phyloP scores from a whole-genome alignment of 306 rosid genomes.

The Casuarina cunninghamiana region DNA sequence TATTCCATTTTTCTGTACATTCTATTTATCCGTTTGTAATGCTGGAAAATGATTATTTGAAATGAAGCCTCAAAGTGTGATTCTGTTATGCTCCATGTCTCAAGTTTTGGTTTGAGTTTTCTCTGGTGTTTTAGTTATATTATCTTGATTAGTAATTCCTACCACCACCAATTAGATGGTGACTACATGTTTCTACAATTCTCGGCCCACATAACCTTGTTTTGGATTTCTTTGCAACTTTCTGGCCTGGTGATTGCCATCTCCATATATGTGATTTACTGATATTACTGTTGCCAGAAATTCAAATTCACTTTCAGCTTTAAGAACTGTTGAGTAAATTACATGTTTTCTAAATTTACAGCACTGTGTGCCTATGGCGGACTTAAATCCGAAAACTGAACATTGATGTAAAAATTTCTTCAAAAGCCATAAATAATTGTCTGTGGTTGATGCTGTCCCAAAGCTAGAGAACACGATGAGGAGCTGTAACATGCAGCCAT shows the following conservation, averaged over 20 bases:
- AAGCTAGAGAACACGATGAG: background rate
- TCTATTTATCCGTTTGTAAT: background rate
- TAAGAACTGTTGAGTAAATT: too few species aligned
- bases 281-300: background rate
- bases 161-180: background rate
- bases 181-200: background rate
- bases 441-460: background rate
- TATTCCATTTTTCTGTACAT: background rate
- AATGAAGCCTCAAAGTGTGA: background rate
- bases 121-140: background rate
- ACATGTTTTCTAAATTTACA: background rate
- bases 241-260: background rate
- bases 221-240: background rate
- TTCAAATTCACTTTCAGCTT: background rate
- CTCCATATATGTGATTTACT: background rate
- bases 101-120: background rate
- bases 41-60: background rate
- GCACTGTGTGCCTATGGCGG: too few species aligned
- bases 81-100: background rate
- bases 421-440: background rate
- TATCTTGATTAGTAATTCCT: background rate
- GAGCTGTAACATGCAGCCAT: constrained; percentile 1
- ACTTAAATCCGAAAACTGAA: background rate
- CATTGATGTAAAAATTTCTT: background rate
- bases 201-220: background rate